Evolutionary conservation across 441 rosid genomes (phyloP), one percentile per base, ranked within the genome.

Genomic region (Macaranga tanarius): DNA sequence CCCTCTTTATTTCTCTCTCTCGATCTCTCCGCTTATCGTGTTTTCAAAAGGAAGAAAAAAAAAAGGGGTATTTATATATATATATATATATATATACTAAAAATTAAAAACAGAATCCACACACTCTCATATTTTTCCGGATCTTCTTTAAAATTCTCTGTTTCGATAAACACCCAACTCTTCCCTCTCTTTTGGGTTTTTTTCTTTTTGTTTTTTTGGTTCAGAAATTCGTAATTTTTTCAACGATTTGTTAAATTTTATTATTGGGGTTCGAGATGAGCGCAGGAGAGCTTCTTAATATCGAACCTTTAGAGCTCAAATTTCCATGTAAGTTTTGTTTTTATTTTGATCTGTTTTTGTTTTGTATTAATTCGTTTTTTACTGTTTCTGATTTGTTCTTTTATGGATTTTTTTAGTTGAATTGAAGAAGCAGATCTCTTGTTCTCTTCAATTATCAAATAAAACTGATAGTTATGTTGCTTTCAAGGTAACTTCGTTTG

Each of bases 401-500:
- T 70, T 17, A 74, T 69, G 16, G 4, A 19, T 20, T 45, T 3
- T 16, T 52, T 50, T 71, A 88, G 96, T 90, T 80, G 93, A 90
- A 82, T 81, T 90, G 84, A 86, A 81, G 93, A 90, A 88, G 86
- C 95, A 88, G 95, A 90, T 90, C 91, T 88, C 90, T 40, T 90
- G 89, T 79, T 86, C 91, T 48, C 91, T 90, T 71, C 90, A 84
- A 71, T 71, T 90, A 77, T 86, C 85, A 31, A 90, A 90, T 77
- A 85, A 73, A 77, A 88, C 91, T 45, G 90, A 88, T 70, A 84
- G 34, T 77, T 80, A 84, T 86, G 91, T 87, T 3, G 92, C 92
- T 75, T 86, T 88, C 86, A 90, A 88, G 92, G 92, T 22, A 11
- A 10, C 48, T 62, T 22, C 65, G 23, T 71, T 23, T 55, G 19